Evolutionary conservation across 2,329 filamentous ascomycete genomes (phyloP), one percentile per base, ranked within the genome.

Genomic region (Chrysosporium keratinophilum): DNA sequence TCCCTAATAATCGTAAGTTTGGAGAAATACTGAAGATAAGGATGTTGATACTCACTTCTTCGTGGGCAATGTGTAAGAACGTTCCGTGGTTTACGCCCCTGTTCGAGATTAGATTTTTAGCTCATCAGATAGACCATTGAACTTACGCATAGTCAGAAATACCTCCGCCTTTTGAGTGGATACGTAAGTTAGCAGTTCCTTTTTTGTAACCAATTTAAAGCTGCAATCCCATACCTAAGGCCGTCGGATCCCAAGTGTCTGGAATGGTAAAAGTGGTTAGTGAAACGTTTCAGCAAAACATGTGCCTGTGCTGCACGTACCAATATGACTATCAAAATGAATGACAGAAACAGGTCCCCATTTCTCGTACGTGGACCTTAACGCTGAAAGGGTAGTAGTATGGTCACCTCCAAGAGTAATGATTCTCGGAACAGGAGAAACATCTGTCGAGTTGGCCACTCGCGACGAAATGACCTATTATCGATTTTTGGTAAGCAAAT

Each of bases 21-120:
- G 17, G 14, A 1, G 42, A 33, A 5, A 2, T 7, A 95, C 73
- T 1, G 88, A 88, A 88, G 10, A 91, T 86, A 19, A 80, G 85
- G 14, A 42, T 31, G 17, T 15, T 12, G 45, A 93, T 82, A 23
- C 95, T 73, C 0, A 87, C 87, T 67, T 95, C 89, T 34, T 83
- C 82, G 46, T 83, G 82, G 5, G 89, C 89, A 61, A 93, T 79
- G 84, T 88, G 91, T 76, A 95, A 95, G 83, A 95, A 93, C 60
- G 81, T 87, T 4, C 89, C 89, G 69, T 95, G 89, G 64, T 84
- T 95, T 72, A 93, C 91, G 62, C 83, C 80, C 1, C 80, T 78
- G 67, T 87, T 85, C 55, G 80, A 76, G 2, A 76, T 78, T 63
- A 40, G 37, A 45, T 4, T 17, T 35, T 9, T 37, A 12, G 2